phyloP scores from a whole-genome alignment of 2,329 filamentous ascomycete species.

The Fusarium sp. region DNA sequence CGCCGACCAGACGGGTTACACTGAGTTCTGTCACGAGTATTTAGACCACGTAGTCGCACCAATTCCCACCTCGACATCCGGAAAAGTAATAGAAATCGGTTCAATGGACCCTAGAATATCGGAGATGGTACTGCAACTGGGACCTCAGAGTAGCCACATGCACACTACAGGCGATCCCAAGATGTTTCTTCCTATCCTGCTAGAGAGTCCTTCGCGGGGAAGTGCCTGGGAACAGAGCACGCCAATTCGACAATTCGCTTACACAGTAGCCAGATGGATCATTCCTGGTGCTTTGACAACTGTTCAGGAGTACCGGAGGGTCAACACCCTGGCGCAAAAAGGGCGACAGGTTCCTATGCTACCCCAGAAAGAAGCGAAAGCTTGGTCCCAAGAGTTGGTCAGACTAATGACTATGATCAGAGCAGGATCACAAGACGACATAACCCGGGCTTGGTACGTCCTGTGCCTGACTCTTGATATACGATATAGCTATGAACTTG shows the following conservation, averaged over 20 bases:
- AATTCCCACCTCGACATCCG: constrained; percentile 24
- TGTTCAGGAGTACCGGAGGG: constrained; percentile 51
- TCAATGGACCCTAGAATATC: constrained; percentile 52
- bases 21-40: constrained; percentile 48
- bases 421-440: background rate
- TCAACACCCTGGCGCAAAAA: constrained; percentile 44
- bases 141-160: background rate
- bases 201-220: constrained; percentile 63
- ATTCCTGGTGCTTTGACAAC: constrained; percentile 21
- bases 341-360: constrained; percentile 41
- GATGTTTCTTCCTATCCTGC: constrained; percentile 72
- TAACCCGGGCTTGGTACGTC: constrained; percentile 38
- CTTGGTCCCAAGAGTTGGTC: constrained; percentile 31
- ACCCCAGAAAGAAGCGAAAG: background rate
- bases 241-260: constrained; percentile 61
- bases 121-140: constrained; percentile 50
- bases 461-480: constrained; percentile 44
- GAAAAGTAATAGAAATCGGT: constrained; percentile 21
- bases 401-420: constrained; percentile 25
- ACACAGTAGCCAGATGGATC: constrained; percentile 55
- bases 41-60: constrained; percentile 32
- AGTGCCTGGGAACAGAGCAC: constrained; percentile 67
- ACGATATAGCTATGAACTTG: constrained; percentile 42
- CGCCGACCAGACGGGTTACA: constrained; percentile 37
- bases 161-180: constrained; percentile 42